These are phyloP conservation scores for Arctostaphylos glauca DNA, from an alignment of 148 eudicot species.

Conservation along the genomic window DNA sequence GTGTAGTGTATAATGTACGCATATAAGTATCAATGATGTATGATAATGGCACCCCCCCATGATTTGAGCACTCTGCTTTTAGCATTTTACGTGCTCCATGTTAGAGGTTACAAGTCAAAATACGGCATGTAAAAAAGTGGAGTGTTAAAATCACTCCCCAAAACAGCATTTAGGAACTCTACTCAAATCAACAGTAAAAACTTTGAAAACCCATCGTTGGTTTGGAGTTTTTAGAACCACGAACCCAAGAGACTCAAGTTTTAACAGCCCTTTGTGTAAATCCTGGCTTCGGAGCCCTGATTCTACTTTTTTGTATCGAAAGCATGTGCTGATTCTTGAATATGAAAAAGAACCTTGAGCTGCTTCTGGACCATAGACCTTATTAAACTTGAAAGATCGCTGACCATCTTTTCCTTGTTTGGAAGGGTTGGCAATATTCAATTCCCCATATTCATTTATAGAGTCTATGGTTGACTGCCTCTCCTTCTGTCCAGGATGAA, in stretches of 20 bases:
- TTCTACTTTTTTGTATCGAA: background rate
- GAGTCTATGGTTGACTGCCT: slow-evolving; percentile 54
- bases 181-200: background rate
- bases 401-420: slow-evolving; percentile 69
- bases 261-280: background rate
- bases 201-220: background rate
- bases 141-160: background rate
- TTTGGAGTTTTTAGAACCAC: background rate
- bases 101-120: background rate
- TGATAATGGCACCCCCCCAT: background rate
- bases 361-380: slow-evolving; percentile 72
- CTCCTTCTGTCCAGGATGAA: slow-evolving; percentile 54
- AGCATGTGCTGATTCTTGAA: background rate
- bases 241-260: background rate
- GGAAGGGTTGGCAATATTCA: slow-evolving; percentile 57
- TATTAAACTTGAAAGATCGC: slow-evolving; percentile 76
- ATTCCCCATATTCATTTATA: slow-evolving; percentile 77
- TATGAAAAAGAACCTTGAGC: slow-evolving; percentile 69
- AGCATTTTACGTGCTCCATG: background rate
- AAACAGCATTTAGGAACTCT: background rate
- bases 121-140: background rate
- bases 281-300: background rate
- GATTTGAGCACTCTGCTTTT: background rate
- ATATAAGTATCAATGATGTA: background rate
- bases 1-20: background rate